These are phyloP conservation scores for Picochlorum sp. DNA, from an alignment of 139 green algal genomes.

Conservation along the genomic window DNA sequence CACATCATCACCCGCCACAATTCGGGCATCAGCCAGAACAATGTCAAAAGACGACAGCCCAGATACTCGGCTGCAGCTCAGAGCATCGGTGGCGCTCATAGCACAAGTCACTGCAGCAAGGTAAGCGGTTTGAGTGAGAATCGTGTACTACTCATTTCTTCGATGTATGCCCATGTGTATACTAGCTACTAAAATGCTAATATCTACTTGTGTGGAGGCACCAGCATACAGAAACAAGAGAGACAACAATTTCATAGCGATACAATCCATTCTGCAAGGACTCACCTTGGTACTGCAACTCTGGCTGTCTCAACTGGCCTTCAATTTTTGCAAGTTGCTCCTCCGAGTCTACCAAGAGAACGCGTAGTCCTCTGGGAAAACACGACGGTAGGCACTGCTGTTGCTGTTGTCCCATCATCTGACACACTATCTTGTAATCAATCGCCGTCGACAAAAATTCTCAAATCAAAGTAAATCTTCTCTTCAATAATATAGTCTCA, in stretches of 20 bases:
- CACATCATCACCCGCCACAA: constrained; percentile 9
- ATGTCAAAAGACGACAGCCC: not conserved
- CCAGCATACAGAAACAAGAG: not conserved
- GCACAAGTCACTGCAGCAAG: not conserved
- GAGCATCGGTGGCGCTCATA: not conserved
- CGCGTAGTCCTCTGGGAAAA: constrained; percentile 10
- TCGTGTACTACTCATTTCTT: not conserved
- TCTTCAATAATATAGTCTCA: too few species aligned
- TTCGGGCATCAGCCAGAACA: not conserved
- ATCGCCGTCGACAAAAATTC: too few species aligned
- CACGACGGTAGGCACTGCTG: not conserved
- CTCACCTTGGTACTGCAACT: constrained; percentile 15
- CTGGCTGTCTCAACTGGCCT: constrained; percentile 8
- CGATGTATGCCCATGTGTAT: not conserved
- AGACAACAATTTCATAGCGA: not conserved
- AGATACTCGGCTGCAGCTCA: not conserved
- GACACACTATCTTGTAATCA: too few species aligned
- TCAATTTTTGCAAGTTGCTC: not conserved
- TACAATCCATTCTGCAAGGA: constrained; percentile 7
- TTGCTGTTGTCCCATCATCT: too few species aligned
- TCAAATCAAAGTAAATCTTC: too few species aligned
- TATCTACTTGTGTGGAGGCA: constrained; percentile 5
- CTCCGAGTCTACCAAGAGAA: constrained; percentile 18
- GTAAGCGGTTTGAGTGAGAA: not conserved
- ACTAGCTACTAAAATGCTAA: constrained; percentile 19